Evolutionary conservation across 2,329 filamentous ascomycete species (phyloP).

Genomic region (Penicillium sp.): DNA sequence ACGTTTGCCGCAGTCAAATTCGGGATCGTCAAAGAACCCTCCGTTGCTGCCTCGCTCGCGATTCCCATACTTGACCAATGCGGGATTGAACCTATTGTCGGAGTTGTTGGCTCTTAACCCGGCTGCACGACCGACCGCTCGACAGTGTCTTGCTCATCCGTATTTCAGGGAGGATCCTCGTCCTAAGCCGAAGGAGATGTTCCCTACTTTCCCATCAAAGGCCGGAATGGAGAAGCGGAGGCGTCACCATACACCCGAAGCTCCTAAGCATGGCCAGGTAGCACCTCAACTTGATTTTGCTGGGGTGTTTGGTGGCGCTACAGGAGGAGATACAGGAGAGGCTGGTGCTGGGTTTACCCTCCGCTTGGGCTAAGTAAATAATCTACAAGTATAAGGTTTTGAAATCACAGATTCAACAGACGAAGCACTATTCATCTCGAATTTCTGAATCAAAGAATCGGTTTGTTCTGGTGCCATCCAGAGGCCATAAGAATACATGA

Average conservation of each 20-base stretch:
- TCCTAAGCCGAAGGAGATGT: slow-evolving; percentile 87
- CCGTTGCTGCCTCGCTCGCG: slow-evolving; percentile 66
- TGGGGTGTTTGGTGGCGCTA: slow-evolving; percentile 68
- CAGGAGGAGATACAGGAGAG: slow-evolving; percentile 65
- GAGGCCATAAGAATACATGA: neutral
- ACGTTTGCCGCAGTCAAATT: slow-evolving; percentile 64
- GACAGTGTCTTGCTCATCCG: slow-evolving; percentile 72
- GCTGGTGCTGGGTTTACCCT: slow-evolving; percentile 59
- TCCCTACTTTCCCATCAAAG: slow-evolving; percentile 95
- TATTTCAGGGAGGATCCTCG: slow-evolving; percentile 90
- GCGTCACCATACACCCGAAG: slow-evolving; percentile 73
- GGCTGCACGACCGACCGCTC: slow-evolving; percentile 66
- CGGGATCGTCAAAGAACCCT: slow-evolving; percentile 30
- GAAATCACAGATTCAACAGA: neutral
- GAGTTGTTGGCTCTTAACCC: slow-evolving; percentile 76
- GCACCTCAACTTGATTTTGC: slow-evolving; percentile 66
- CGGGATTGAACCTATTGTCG: slow-evolving; percentile 70
- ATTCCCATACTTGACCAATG: slow-evolving; percentile 78
- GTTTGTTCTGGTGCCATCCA: neutral
- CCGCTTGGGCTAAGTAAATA: slow-evolving; percentile 54
- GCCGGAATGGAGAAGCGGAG: slow-evolving; percentile 85
- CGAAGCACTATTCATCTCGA: neutral
- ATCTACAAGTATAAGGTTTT: neutral
- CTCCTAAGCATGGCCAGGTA: slow-evolving; percentile 75
- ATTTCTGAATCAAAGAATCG: neutral